Evolutionary conservation across 2,329 filamentous ascomycete species (phyloP).

Genomic region (Aspergillus fructus): DNA sequence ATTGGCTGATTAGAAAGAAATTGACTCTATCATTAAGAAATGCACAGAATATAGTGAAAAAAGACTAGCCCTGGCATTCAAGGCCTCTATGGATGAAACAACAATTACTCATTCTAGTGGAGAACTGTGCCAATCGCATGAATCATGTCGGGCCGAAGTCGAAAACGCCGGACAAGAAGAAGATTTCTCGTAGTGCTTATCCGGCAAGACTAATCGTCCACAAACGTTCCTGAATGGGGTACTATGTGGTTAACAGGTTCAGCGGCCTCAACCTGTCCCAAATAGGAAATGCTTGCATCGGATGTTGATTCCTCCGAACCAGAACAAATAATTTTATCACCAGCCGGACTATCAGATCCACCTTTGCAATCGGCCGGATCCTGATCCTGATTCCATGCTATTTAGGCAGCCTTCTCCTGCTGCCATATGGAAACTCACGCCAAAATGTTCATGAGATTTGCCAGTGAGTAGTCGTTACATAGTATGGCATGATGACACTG

Average conservation of each 20-base stretch:
- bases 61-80: no score
- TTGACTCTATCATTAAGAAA: no score
- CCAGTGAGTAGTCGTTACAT: constrained; percentile 22
- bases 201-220: not conserved
- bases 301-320: not conserved
- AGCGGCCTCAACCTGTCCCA: not conserved
- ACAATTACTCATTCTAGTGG: no score
- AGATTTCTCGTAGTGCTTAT: not conserved
- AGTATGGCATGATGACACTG: not conserved
- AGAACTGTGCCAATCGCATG: not conserved
- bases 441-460: constrained; percentile 23
- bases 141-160: not conserved
- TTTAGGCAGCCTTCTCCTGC: not conserved
- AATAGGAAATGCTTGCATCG: not conserved
- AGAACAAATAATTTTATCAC: not conserved
- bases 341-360: not conserved
- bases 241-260: no score
- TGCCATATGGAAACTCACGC: not conserved
- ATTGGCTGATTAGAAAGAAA: no score
- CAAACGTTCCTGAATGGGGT: not conserved
- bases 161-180: not conserved
- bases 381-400: not conserved
- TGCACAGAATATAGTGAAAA: no score
- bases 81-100: no score
- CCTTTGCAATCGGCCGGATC: not conserved